Conservation (phyloP, 306 rosid species). For the Quercus agrifolia region DNA sequence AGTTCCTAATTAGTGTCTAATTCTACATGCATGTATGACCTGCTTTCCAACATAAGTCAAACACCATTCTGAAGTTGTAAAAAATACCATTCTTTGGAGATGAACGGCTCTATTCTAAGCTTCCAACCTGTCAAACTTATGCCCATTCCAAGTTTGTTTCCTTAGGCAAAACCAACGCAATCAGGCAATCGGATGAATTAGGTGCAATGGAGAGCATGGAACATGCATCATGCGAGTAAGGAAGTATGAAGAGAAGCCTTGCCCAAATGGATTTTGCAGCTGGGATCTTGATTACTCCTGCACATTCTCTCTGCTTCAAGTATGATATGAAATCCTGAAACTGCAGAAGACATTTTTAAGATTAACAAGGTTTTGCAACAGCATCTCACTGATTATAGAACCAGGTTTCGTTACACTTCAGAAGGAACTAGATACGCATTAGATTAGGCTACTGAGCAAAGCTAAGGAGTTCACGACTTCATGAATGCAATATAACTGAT, state of each 20-base stretch:
- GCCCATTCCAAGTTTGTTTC: constrained; percentile 92
- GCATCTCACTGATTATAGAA: not conserved
- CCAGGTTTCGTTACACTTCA: not conserved
- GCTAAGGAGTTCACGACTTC: not conserved
- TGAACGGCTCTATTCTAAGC: constrained; percentile 4
- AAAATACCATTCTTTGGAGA: not conserved
- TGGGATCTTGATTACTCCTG: constrained; percentile 91
- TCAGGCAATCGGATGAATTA: constrained; percentile 65
- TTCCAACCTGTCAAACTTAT: constrained; percentile 21
- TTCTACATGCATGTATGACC: not conserved
- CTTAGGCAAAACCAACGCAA: constrained; percentile 86
- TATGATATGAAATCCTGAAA: constrained; percentile 90
- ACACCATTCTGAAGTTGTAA: not conserved
- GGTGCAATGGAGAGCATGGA: constrained; percentile 76
- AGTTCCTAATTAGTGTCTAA: not conserved
- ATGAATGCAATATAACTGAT: not conserved
- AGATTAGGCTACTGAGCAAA: not conserved
- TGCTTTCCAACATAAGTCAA: not conserved
- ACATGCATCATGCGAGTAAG: constrained; percentile 71
- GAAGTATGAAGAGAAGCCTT: constrained; percentile 86
- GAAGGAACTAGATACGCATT: not conserved
- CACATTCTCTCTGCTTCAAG: constrained; percentile 96
- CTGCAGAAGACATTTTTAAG: constrained; percentile 43
- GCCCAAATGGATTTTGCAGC: constrained; percentile 82
- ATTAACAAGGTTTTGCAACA: not conserved